phyloP scores from a whole-genome alignment of 352 stramenopile species.

The Pythium dissimile region DNA sequence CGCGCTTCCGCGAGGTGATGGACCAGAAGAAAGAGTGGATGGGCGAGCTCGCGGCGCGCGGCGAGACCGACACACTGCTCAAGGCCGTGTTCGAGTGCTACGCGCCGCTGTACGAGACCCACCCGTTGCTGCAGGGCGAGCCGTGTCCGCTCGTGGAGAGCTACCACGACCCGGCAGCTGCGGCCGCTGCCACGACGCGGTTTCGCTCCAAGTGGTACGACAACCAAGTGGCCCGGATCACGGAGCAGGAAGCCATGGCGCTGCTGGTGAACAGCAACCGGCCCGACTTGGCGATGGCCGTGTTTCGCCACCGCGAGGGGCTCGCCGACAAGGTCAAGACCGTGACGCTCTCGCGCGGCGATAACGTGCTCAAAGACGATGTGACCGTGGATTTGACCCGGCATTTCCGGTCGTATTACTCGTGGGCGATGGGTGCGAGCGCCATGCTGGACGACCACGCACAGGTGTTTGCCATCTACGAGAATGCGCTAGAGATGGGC shows the following conservation, averaged over 20 bases:
- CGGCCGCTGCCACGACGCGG: conserved; percentile 31
- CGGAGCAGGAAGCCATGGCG: conserved; percentile 57
- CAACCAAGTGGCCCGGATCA: conserved; percentile 53
- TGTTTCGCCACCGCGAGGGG: conserved; percentile 49
- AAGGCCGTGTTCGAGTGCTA: conserved; percentile 62
- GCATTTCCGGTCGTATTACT: conserved; percentile 66
- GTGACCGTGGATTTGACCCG: conserved; percentile 30
- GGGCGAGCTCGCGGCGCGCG: conserved; percentile 34
- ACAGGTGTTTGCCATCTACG: conserved; percentile 47
- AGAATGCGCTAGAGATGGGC: conserved; percentile 29
- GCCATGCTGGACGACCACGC: conserved; percentile 22
- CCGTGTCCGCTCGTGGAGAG: conserved; percentile 2
- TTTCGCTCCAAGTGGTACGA: conserved; percentile 56
- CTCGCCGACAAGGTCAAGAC: conserved; percentile 32
- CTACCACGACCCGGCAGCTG: conserved; percentile 19
- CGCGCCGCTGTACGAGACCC: conserved; percentile 43
- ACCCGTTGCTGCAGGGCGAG: conserved; percentile 14
- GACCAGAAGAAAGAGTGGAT: conserved; percentile 69
- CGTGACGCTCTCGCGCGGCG: conserved; percentile 8
- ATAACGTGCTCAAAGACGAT: conserved; percentile 38
- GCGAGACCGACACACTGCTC: conserved; percentile 25
- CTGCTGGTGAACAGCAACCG: conserved; percentile 42
- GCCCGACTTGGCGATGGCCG: conserved; percentile 31
- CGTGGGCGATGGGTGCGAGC: conserved; percentile 54
- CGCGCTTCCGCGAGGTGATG: conserved; percentile 50